Conservation (phyloP, 2,329 filamentous ascomycete species). For the Claviceps humidiphila region DNA sequence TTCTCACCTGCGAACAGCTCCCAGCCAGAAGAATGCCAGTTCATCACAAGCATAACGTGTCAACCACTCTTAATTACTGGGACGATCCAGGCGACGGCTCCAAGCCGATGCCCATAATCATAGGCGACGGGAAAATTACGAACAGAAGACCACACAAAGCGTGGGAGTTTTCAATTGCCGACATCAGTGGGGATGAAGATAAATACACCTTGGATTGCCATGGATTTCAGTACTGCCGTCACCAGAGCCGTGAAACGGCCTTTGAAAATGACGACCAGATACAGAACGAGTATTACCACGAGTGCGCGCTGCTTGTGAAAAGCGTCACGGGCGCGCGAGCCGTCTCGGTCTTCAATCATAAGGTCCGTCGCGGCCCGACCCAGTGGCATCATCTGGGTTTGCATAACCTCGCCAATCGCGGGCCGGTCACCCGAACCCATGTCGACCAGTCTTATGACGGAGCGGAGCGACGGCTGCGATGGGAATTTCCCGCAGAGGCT, state of each 20-base stretch:
- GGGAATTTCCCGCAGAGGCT: slow-evolving; percentile 32
- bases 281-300: slow-evolving; percentile 53
- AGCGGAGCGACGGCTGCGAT: slow-evolving; percentile 17
- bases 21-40: not conserved
- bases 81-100: slow-evolving; percentile 28
- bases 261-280: slow-evolving; percentile 45
- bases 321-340: slow-evolving; percentile 42
- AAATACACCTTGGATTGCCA: slow-evolving; percentile 26
- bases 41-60: slow-evolving; percentile 14
- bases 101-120: slow-evolving; percentile 23
- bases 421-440: slow-evolving; percentile 23
- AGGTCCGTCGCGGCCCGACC: slow-evolving; percentile 40
- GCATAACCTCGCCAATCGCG: slow-evolving; percentile 45
- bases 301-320: slow-evolving; percentile 54
- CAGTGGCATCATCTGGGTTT: slow-evolving; percentile 55
- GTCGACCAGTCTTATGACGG: slow-evolving; percentile 41
- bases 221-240: slow-evolving; percentile 26
- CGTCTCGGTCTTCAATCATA: slow-evolving; percentile 63
- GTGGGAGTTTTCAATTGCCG: slow-evolving; percentile 31
- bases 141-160: slow-evolving; percentile 18
- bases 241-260: slow-evolving; percentile 16
- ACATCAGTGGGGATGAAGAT: slow-evolving; percentile 26
- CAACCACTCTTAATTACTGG: slow-evolving; percentile 26
- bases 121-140: slow-evolving; percentile 13
- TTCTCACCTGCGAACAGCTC: not conserved